These are phyloP conservation scores for Phytophthora pluvialis DNA, from an alignment of 352 stramenopile species.

Conservation along the genomic window DNA sequence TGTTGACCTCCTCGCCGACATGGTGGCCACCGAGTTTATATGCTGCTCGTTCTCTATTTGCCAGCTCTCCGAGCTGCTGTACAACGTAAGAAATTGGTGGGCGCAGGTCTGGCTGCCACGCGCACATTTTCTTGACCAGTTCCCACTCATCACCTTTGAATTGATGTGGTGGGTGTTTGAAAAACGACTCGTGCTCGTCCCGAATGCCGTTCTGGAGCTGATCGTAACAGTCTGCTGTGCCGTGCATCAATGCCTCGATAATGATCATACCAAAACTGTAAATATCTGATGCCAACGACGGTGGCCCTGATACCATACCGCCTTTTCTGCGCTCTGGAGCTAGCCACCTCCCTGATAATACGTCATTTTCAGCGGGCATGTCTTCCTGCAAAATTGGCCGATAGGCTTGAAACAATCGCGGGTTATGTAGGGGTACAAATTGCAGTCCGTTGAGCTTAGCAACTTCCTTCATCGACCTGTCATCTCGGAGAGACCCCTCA, in stretches of 20 bases:
- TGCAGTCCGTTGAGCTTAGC: constrained; percentile 33
- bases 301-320: constrained; percentile 1
- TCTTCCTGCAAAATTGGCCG: not conserved
- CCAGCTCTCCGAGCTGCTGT: constrained; percentile 29
- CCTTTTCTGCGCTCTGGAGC: constrained; percentile 20
- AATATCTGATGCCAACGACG: constrained; percentile 37
- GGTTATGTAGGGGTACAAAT: constrained; percentile 15
- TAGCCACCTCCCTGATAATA: not conserved
- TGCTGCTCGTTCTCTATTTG: not conserved
- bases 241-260: constrained; percentile 12
- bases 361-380: not conserved
- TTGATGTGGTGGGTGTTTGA: not conserved
- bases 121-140: constrained; percentile 40
- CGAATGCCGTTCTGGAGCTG: not conserved
- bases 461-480: constrained; percentile 13
- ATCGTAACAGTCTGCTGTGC: not conserved
- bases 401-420: not conserved
- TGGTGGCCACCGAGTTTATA: not conserved
- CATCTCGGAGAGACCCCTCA: not conserved
- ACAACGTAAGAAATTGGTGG: constrained; percentile 35
- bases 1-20: not conserved
- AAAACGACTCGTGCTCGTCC: not conserved
- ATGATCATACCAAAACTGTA: constrained; percentile 40
- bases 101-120: constrained; percentile 16
- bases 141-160: constrained; percentile 8